Evolutionary conservation across 257 asterid genomes (phyloP), one percentile per base, ranked within the genome.

Genomic region (Linderniella brevidens): DNA sequence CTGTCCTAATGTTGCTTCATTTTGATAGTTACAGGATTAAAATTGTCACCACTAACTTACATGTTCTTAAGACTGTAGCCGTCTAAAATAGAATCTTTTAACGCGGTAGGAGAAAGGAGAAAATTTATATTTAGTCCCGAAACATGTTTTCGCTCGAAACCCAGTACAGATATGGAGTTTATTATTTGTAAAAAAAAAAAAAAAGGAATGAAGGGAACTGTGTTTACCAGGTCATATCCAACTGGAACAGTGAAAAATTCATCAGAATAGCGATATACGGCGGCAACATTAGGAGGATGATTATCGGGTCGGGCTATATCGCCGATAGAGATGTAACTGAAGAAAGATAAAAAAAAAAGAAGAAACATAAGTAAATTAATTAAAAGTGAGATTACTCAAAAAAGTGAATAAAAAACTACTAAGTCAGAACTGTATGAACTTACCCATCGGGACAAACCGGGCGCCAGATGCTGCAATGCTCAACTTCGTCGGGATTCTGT

Each of bases 401-500:
- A 5, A 45, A 16, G 38, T 12, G 16, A 19, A 13, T 6, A 2
- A 25, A 25, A 15, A 35, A 35, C n/a, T n/a, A 11, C 13, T 9
- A n/a, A 9, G 13, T 3, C 13, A 9, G 35, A 9, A 4, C 13
- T 0, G 13, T 9, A 37, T 43, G 15, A 25, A 20, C 69, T 70
- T 70, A 83, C 92, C 97, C 95, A 57, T 65, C 75, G 39, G 86
- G 86, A 68, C 97, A 84, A 61, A 75, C 64, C 11, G 97, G 97
- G n/a, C 96, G 88, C 98, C 98, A 90, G 52, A 90, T 77, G 47
- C 87, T 90, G 75, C 92, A 90, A 29, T 64, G 54, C 49, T 76
- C 80, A 14, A 60, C 62, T 16, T 59, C 73, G 58, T 65, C 93
- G 50, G 73, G 48, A 50, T 58, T 79, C 95, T 83, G 54, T 41